Evolutionary conservation across 208 protist genomes (phyloP).

Genomic region (Acanthamoeba sp.): DNA sequence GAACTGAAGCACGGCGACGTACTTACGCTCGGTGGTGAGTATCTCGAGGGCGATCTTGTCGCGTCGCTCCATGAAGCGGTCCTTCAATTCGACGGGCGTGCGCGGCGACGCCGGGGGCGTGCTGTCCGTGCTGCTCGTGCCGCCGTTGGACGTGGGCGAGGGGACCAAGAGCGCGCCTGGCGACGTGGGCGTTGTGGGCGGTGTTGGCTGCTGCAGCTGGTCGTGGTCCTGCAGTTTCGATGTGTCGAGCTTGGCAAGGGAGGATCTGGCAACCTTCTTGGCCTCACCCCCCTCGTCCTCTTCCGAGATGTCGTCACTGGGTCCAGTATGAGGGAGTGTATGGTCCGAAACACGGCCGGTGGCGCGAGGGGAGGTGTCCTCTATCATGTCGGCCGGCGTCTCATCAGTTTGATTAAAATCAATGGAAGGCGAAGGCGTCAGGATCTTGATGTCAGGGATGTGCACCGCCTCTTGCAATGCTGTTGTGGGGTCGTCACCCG

Average conservation of each 20-base stretch:
- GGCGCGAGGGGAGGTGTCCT: not conserved
- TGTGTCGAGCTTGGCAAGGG: not conserved
- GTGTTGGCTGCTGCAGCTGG: not conserved
- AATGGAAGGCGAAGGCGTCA: not conserved
- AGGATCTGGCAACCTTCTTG: not conserved
- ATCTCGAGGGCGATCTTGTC: slow-evolving; percentile 37
- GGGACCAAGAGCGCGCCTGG: not conserved
- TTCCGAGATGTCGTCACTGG: not conserved
- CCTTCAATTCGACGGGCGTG: slow-evolving; percentile 6
- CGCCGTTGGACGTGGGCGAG: not conserved
- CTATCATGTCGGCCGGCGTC: not conserved
- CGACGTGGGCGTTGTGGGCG: not conserved
- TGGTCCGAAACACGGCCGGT: not conserved
- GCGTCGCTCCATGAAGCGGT: not conserved
- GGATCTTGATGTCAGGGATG: not conserved
- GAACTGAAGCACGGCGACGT: slow-evolving; percentile 7
- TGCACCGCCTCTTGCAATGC: too few relatives aligned
- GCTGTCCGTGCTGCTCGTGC: not conserved
- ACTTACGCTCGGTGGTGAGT: slow-evolving; percentile 25
- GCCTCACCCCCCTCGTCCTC: not conserved
- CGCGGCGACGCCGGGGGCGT: not conserved
- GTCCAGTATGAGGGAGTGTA: not conserved
- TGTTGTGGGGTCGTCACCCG: too few relatives aligned
- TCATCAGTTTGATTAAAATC: not conserved
- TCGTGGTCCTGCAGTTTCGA: not conserved